These are phyloP conservation scores for Heterobasidion occidentale DNA, from an alignment of 1,284 basidiomycete species.

Conservation along the genomic window DNA sequence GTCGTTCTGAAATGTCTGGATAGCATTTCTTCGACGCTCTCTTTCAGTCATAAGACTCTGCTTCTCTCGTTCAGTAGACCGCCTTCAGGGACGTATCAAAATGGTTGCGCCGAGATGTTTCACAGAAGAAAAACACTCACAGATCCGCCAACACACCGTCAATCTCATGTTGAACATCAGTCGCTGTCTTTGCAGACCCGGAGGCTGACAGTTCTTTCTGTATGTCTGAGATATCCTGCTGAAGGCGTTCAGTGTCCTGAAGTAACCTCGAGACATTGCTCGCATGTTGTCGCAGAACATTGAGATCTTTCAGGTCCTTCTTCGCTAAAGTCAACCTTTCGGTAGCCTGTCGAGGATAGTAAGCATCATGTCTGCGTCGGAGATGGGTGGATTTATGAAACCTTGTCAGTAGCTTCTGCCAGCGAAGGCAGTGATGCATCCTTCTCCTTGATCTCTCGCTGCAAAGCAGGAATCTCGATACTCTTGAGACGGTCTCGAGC, in stretches of 20 bases:
- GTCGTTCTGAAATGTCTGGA: slow-evolving; percentile 51
- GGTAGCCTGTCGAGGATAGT: slow-evolving; percentile 28
- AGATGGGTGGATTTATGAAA: slow-evolving; percentile 16
- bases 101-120: background rate
- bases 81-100: slow-evolving; percentile 35
- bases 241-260: slow-evolving; percentile 59
- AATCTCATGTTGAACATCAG: slow-evolving; percentile 78
- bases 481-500: slow-evolving; percentile 45
- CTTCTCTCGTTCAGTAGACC: slow-evolving; percentile 62
- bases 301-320: slow-evolving; percentile 55
- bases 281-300: slow-evolving; percentile 59
- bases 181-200: slow-evolving; percentile 75
- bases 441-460: slow-evolving; percentile 54
- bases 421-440: slow-evolving; percentile 45
- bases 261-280: slow-evolving; percentile 54
- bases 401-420: slow-evolving; percentile 50
- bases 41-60: slow-evolving; percentile 52
- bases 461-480: slow-evolving; percentile 60
- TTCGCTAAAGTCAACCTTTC: slow-evolving; percentile 40
- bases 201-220: slow-evolving; percentile 64
- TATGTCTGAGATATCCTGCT: slow-evolving; percentile 54
- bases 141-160: slow-evolving; percentile 54
- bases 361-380: background rate
- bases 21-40: slow-evolving; percentile 51
- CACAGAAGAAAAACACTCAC: slow-evolving; percentile 35